Percentiles rank a stretch among this genome's conserved stretches.
Evolutionary conservation across 2,329 filamentous ascomycete genomes (phyloP).

Genomic region (Hypocrella siamensis): DNA sequence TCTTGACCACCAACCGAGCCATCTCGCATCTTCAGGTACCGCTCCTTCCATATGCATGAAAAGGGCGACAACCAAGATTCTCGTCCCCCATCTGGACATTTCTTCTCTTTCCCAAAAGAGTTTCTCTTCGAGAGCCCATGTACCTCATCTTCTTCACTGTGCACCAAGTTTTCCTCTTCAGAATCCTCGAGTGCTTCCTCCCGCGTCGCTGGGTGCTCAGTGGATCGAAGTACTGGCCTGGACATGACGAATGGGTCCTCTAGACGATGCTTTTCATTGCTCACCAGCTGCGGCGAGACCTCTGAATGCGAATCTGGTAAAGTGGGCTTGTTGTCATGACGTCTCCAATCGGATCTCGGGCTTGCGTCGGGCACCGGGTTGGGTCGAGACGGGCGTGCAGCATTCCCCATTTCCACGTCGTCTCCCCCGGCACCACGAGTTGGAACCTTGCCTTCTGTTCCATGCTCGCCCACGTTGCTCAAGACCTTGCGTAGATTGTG

Average conservation of each 20-base stretch:
- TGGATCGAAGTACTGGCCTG: constrained; percentile 11
- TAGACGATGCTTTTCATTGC: constrained; percentile 1
- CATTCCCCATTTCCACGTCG: too few species aligned
- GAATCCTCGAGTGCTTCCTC: constrained; percentile 8
- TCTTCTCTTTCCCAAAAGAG: too few species aligned
- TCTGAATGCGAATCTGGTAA: too few species aligned
- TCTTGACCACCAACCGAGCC: constrained; percentile 25
- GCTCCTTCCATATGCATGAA: constrained; percentile 25
- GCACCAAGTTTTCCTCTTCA: too few species aligned
- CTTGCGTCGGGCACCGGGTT: constrained; percentile 1
- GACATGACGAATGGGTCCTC: constrained; percentile 5
- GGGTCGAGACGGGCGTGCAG: background rate
- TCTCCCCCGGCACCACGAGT: too few species aligned
- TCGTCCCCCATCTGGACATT: background rate
- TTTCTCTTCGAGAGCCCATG: too few species aligned
- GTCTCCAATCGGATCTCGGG: constrained; percentile 5
- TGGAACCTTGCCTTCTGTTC: too few species aligned
- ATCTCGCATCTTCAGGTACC: constrained; percentile 22
- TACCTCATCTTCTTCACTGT: too few species aligned
- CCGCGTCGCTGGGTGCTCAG: constrained; percentile 13
- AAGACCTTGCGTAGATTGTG: constrained; percentile 3
- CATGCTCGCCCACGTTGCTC: background rate
- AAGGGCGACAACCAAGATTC: constrained; percentile 10
- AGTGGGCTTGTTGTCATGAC: constrained; percentile 1
- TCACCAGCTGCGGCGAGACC: too few species aligned